phyloP scores from a whole-genome alignment of 139 green algal genomes.

The Chlamydomonas asymmetrica region DNA sequence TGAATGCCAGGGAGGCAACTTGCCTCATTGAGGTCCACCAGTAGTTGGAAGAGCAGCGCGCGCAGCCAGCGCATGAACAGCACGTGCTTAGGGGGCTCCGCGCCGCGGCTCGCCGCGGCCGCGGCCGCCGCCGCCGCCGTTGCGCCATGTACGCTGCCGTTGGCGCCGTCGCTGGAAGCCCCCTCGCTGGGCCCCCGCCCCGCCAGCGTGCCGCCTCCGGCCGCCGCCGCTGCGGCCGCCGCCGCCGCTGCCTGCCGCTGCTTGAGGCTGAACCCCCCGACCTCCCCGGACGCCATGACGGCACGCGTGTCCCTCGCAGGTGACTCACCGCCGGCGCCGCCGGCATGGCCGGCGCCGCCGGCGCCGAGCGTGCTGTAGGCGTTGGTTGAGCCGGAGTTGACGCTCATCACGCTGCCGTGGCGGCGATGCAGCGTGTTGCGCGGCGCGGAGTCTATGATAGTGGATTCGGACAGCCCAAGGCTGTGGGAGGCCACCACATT shows the following conservation, averaged over 20 bases:
- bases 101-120: neutral
- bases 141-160: neutral
- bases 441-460: too few species aligned
- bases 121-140: neutral
- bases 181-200: too few species aligned
- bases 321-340: neutral
- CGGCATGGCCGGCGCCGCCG: neutral
- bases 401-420: too few species aligned
- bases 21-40: too few species aligned
- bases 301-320: too few species aligned
- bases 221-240: neutral
- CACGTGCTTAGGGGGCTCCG: neutral
- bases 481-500: slow-evolving; percentile 7
- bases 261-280: too few species aligned
- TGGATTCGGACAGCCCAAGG: neutral
- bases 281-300: too few species aligned
- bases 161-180: neutral
- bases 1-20: too few species aligned
- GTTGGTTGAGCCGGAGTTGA: neutral
- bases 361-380: neutral
- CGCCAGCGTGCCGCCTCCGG: neutral
- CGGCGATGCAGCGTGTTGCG: too few species aligned
- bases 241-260: neutral
- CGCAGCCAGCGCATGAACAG: slow-evolving; percentile 65
- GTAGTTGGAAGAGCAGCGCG: slow-evolving; percentile 67